These are phyloP conservation scores for Neurospora sp. DNA, from an alignment of 2,329 filamentous ascomycete genomes.

Conservation along the genomic window DNA sequence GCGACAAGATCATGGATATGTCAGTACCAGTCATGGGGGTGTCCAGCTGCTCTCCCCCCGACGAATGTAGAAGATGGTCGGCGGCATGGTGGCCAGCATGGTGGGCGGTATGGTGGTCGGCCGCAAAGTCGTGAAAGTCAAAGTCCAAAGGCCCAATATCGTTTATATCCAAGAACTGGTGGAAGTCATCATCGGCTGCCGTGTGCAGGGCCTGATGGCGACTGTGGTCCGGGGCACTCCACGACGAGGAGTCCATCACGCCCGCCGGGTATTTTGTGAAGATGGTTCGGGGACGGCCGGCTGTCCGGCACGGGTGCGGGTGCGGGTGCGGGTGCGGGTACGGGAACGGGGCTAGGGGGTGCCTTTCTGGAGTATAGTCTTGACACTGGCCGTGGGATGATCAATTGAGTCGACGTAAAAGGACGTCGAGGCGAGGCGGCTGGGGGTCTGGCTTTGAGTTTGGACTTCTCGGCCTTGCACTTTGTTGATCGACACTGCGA, in stretches of 20 bases:
- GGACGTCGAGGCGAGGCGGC: neutral
- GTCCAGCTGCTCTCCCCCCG: constrained; percentile 33
- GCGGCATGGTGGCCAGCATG: constrained; percentile 18
- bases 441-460: neutral
- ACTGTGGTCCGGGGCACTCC: constrained; percentile 47
- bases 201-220: constrained; percentile 30
- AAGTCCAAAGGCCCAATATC: constrained; percentile 49
- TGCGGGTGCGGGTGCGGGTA: neutral
- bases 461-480: neutral
- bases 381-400: neutral
- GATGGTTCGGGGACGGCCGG: neutral
- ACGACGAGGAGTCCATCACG: constrained; percentile 45
- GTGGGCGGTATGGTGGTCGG: constrained; percentile 1
- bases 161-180: constrained; percentile 54
- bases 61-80: constrained; percentile 30
- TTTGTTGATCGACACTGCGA: neutral
- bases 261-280: constrained; percentile 2
- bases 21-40: constrained; percentile 40
- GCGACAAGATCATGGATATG: constrained; percentile 27
- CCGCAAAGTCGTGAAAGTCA: constrained; percentile 48
- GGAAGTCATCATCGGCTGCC: constrained; percentile 49
- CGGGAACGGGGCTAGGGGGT: neutral
- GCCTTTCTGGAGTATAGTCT: neutral
- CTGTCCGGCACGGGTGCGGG: neutral
- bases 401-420: neutral